phyloP scores from a whole-genome alignment of 169 alveolate species.

The Babesia bigemina region DNA sequence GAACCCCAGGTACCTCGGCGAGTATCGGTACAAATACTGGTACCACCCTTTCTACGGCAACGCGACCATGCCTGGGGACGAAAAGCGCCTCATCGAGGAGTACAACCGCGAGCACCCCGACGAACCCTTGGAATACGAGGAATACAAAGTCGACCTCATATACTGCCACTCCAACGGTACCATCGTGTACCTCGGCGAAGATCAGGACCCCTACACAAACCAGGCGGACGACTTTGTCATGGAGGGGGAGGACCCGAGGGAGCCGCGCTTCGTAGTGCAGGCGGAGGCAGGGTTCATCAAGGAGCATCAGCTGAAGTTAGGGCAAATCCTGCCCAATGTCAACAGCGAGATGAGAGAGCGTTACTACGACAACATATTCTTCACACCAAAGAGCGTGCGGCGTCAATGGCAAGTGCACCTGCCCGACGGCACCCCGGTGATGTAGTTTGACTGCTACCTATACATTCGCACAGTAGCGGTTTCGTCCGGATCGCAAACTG shows the following conservation, averaged over 20 bases:
- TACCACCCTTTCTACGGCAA: constrained; percentile 74
- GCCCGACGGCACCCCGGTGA: constrained; percentile 72
- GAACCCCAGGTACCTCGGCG: constrained; percentile 74
- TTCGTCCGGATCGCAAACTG: too few species aligned
- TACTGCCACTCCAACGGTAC: constrained; percentile 82
- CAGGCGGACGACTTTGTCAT: constrained; percentile 47
- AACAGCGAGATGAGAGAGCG: constrained; percentile 48
- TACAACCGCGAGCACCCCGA: constrained; percentile 71
- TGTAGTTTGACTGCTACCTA: not conserved
- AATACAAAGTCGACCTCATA: constrained; percentile 64
- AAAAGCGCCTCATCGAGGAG: constrained; percentile 63
- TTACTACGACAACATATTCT: constrained; percentile 74
- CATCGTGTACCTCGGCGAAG: constrained; percentile 74
- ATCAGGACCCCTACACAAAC: constrained; percentile 42
- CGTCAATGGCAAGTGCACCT: constrained; percentile 57
- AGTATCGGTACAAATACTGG: constrained; percentile 70
- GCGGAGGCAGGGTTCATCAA: constrained; percentile 53
- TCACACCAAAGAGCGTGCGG: constrained; percentile 72
- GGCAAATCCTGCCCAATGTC: constrained; percentile 51
- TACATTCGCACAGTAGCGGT: too few species aligned
- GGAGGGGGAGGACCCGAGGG: constrained; percentile 67
- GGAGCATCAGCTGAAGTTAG: constrained; percentile 57
- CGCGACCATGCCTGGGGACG: constrained; percentile 70
- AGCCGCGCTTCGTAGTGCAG: constrained; percentile 66
- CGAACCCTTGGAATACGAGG: constrained; percentile 68